Evolutionary conservation across 352 stramenopile genomes (phyloP), one percentile per base, ranked within the genome.

Genomic region (Phytophthora chlamydospora): DNA sequence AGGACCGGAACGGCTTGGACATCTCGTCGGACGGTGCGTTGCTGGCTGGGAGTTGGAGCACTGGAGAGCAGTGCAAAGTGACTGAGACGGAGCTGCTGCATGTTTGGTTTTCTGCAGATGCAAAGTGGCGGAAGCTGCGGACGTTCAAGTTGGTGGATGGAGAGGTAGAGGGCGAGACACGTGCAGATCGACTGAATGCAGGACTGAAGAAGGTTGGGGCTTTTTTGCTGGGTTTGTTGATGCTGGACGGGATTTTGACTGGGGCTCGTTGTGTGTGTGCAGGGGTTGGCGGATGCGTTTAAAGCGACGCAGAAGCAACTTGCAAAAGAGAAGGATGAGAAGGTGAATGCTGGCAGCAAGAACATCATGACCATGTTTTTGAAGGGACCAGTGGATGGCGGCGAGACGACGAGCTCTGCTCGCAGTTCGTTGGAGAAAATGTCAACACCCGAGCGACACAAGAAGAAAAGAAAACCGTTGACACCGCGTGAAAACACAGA

Each of bases 91-190:
- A 36, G 13, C 49, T 32, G 41, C 19, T 9, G 27, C 7, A 16
- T 35, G 36, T 36, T 45, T 9, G 55, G 27, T 39, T 38, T 19
- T 66, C 46, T 32, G 47, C 44, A 91, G 82, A 73, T 46, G 73
- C 76, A 33, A 86, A 89, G 32, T 92, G 83, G 83, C 66, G 83
- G 39, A 92, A 92, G 58, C 75, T 92, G 52, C 77, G 83, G 29
- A 92, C 83, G 42, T 92, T 90, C 45, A 69, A 61, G 14, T 68
- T 92, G 16, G 67, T 89, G 6, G 65, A 86, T 50, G 81, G 83
- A 48, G 61, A 86, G 51, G 78, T 88, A 11, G 69, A 88, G 34
- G 83, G 75, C 32, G 61, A 75, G 33, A 92, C 83, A 7, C 64
- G 77, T 33, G 78, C 83, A 5, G 76, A 89, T 54, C 58, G 62